Evolutionary conservation across 768 basidiomycete genomes (phyloP).

Genomic region (Gymnopilus junonius): DNA sequence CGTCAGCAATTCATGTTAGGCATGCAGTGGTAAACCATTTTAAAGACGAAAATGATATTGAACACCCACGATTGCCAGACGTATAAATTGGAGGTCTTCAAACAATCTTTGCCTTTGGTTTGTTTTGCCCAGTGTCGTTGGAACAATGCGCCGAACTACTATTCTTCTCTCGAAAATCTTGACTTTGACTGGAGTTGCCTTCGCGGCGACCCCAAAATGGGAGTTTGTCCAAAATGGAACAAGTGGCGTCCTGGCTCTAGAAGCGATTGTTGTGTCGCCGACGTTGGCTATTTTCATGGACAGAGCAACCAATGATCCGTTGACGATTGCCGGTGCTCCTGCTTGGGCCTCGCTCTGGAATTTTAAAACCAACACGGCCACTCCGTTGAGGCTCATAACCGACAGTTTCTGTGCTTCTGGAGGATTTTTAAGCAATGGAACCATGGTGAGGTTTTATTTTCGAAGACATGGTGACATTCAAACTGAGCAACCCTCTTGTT

Average conservation of each 20-base stretch:
- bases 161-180: constrained; percentile 5
- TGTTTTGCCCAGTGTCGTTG: not conserved
- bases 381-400: constrained; percentile 37
- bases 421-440: constrained; percentile 45
- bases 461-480: not conserved
- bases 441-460: constrained; percentile 31
- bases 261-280: constrained; percentile 28
- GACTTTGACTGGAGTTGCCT: constrained; percentile 6
- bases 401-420: constrained; percentile 49
- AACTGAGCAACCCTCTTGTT: constrained; percentile 11
- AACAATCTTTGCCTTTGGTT: not conserved
- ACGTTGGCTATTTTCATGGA: constrained; percentile 28
- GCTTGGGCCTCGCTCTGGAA: constrained; percentile 51
- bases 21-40: not conserved
- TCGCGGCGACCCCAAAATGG: constrained; percentile 19
- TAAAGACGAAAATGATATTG: not conserved
- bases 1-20: not conserved
- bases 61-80: not conserved
- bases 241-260: constrained; percentile 25
- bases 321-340: constrained; percentile 43
- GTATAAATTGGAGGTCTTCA: constrained; percentile 11
- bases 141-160: constrained; percentile 2
- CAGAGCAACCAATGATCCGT: constrained; percentile 36
- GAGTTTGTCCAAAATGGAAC: constrained; percentile 31
- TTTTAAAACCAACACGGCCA: constrained; percentile 41